phyloP scores from a whole-genome alignment of 768 basidiomycete species.

The Piloderma croceum region DNA sequence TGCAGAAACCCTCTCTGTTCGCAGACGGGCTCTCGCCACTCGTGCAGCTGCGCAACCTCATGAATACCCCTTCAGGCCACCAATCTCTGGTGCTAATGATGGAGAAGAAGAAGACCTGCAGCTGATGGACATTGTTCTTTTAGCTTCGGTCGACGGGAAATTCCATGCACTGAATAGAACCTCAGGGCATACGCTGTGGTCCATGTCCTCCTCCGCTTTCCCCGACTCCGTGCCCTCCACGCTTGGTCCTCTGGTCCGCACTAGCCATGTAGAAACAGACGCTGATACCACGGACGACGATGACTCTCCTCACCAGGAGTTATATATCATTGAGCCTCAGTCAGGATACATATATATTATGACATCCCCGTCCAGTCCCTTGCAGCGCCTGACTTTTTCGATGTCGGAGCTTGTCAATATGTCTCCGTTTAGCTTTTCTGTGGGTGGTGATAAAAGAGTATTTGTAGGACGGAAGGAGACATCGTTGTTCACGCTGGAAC shows the following conservation, averaged over 20 bases:
- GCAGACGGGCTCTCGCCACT: too few relatives aligned
- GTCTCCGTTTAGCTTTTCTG: slow-evolving; percentile 74
- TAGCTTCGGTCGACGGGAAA: slow-evolving; percentile 91
- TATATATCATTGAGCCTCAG: slow-evolving; percentile 93
- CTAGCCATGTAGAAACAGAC: slow-evolving; percentile 54
- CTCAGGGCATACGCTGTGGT: slow-evolving; percentile 81
- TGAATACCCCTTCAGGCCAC: too few relatives aligned
- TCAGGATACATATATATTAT: slow-evolving; percentile 91
- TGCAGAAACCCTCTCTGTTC: too few relatives aligned
- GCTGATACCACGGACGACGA: slow-evolving; percentile 51
- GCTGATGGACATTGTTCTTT: slow-evolving; percentile 77
- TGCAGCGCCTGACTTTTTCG: slow-evolving; percentile 86
- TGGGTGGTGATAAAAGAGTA: slow-evolving; percentile 57
- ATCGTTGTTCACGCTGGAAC: slow-evolving; percentile 64
- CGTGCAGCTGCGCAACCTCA: too few relatives aligned
- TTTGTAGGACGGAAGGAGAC: slow-evolving; percentile 94
- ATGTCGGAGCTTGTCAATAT: slow-evolving; percentile 91
- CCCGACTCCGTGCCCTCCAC: slow-evolving; percentile 42
- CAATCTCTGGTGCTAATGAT: too few relatives aligned
- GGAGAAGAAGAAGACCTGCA: slow-evolving; percentile 42
- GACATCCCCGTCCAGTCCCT: slow-evolving; percentile 55
- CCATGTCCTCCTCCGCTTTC: slow-evolving; percentile 59
- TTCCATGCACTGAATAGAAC: slow-evolving; percentile 91
- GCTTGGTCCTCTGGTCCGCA: slow-evolving; percentile 70
- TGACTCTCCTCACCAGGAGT: slow-evolving; percentile 50